A percentile compares a stretch with the other conserved stretches of the same genome.
These are phyloP conservation scores for Trichoderma hamatum DNA, from an alignment of 2,329 filamentous ascomycete genomes.

Conservation along the genomic window DNA sequence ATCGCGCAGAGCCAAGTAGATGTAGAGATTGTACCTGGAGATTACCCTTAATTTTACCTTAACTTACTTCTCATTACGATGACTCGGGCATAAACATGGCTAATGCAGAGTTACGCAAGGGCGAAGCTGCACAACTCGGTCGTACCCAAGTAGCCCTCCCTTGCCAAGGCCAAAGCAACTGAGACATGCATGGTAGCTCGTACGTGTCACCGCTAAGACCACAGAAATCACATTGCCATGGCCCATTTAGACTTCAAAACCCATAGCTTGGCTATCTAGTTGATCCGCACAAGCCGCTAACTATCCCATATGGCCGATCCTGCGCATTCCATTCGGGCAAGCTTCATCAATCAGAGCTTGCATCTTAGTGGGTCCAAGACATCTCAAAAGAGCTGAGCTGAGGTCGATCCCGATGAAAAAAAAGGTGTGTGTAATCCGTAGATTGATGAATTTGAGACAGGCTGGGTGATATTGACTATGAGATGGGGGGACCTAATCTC, in stretches of 20 bases:
- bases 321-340: slow-evolving; percentile 8
- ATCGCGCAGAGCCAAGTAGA: not conserved
- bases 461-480: not conserved
- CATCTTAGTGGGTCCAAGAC: not conserved
- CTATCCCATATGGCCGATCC: not conserved
- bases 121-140: too few relatives aligned
- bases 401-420: not conserved
- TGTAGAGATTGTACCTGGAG: not conserved
- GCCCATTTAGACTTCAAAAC: not conserved
- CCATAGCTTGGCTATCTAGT: not conserved
- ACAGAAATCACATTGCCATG: not conserved
- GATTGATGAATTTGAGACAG: not conserved
- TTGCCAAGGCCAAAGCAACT: not conserved
- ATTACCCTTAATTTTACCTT: not conserved
- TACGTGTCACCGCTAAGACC: not conserved
- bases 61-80: not conserved
- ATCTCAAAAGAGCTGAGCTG: not conserved
- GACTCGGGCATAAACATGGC: not conserved
- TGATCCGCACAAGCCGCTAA: not conserved
- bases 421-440: not conserved
- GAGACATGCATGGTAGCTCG: slow-evolving; percentile 5
- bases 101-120: not conserved
- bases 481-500: not conserved
- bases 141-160: not conserved
- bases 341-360: slow-evolving; percentile 1